Conservation (phyloP, 2,329 filamentous ascomycete species). For the Diaporthe ilicicola region DNA sequence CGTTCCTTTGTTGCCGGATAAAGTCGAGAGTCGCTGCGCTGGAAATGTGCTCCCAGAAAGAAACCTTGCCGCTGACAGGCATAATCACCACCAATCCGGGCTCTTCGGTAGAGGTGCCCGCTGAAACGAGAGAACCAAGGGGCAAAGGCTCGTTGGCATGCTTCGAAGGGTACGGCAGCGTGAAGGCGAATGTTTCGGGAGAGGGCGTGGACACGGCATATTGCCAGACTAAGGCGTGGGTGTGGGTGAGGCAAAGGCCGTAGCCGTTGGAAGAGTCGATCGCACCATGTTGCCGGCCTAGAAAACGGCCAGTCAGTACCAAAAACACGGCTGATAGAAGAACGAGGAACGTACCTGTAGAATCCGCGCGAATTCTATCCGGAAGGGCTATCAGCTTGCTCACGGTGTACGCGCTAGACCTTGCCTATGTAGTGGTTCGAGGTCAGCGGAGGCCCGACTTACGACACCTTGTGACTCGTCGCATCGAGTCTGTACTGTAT, state of each 20-base stretch:
- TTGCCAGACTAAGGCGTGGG: slow-evolving; percentile 89
- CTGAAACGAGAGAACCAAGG: slow-evolving; percentile 82
- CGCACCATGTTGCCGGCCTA: slow-evolving; percentile 72
- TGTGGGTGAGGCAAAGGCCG: slow-evolving; percentile 81
- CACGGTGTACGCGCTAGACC: slow-evolving; percentile 84
- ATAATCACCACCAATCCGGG: slow-evolving; percentile 88
- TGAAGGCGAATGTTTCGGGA: slow-evolving; percentile 81
- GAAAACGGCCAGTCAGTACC: slow-evolving; percentile 10
- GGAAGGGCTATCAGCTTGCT: slow-evolving; percentile 86
- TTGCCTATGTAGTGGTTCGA: slow-evolving; percentile 65
- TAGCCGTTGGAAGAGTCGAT: slow-evolving; percentile 74
- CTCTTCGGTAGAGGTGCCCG: slow-evolving; percentile 79
- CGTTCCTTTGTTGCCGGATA: slow-evolving; percentile 81
- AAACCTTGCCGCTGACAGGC: slow-evolving; percentile 82
- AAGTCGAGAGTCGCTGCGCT: slow-evolving; percentile 85
- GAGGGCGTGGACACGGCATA: slow-evolving; percentile 76
- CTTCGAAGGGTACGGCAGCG: slow-evolving; percentile 77
- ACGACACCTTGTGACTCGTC: not conserved
- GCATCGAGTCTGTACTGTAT: not conserved
- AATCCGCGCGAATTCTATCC: slow-evolving; percentile 74
- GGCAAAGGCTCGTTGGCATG: slow-evolving; percentile 76
- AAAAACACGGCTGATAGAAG: not conserved
- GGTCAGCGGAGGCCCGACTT: slow-evolving; percentile 34
- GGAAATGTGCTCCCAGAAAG: slow-evolving; percentile 96
- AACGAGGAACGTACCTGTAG: slow-evolving; percentile 63